phyloP scores from a whole-genome alignment of 352 stramenopile species.

The Phytophthora lateralis region DNA sequence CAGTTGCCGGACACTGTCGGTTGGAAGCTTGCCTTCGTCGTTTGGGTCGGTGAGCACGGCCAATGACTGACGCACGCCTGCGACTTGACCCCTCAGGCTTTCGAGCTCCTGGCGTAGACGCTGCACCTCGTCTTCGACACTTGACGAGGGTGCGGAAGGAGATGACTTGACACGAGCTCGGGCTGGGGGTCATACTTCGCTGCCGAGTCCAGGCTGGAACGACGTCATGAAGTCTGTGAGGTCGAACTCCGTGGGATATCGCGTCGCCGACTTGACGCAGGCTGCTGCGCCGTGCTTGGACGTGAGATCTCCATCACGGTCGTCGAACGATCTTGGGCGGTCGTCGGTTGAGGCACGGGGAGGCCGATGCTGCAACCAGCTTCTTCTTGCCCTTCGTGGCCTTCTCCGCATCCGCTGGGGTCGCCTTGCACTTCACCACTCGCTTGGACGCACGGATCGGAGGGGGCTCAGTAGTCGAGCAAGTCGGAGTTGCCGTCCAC shows the following conservation, averaged over 20 bases:
- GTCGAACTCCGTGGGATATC: not conserved
- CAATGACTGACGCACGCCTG: not conserved
- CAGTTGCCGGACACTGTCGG: not conserved
- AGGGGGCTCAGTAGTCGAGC: too few relatives aligned
- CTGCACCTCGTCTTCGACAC: not conserved
- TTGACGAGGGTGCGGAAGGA: not conserved
- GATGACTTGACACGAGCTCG: not conserved
- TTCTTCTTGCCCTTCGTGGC: too few relatives aligned
- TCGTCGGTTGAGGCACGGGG: too few relatives aligned
- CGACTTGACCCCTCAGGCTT: not conserved
- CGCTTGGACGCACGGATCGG: too few relatives aligned
- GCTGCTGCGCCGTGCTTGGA: not conserved
- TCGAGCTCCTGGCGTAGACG: not conserved
- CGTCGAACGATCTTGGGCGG: too few relatives aligned
- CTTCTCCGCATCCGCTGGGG: too few relatives aligned
- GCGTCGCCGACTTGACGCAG: not conserved
- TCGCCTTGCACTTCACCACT: too few relatives aligned
- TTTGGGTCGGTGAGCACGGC: not conserved
- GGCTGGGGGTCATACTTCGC: not conserved
- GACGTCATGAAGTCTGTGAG: constrained; percentile 16
- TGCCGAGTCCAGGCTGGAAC: constrained; percentile 13
- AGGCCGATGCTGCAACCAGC: too few relatives aligned
- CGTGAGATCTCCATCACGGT: not conserved
- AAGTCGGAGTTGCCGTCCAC: too few relatives aligned
- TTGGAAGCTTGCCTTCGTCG: constrained; percentile 6